phyloP scores from a whole-genome alignment of 257 asterid genomes.

The Plantago major region DNA sequence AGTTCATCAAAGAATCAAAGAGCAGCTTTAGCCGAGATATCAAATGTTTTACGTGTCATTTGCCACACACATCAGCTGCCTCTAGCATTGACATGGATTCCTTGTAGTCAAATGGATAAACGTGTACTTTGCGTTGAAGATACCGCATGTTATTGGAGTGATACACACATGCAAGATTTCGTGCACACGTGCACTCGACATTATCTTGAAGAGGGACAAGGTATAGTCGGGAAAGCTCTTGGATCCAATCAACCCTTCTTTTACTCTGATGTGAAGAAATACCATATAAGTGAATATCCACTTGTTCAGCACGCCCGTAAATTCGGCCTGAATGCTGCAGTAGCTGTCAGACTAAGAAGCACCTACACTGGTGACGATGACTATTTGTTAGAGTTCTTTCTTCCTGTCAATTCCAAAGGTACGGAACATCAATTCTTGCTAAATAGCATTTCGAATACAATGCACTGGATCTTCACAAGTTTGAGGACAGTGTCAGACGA shows the following conservation, averaged over 20 bases:
- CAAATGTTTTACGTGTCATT: slow-evolving; percentile 46
- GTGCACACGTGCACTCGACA: slow-evolving; percentile 55
- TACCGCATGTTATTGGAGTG: slow-evolving; percentile 45
- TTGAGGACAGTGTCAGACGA: slow-evolving; percentile 49
- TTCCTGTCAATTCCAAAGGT: slow-evolving; percentile 44
- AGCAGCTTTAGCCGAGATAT: slow-evolving; percentile 53
- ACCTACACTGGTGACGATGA: slow-evolving; percentile 49
- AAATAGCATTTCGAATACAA: slow-evolving; percentile 46
- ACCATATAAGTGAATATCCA: slow-evolving; percentile 63
- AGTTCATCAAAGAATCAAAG: slow-evolving; percentile 49
- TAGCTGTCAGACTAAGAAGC: slow-evolving; percentile 64
- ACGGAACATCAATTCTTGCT: slow-evolving; percentile 51
- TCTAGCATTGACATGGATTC: slow-evolving; percentile 74
- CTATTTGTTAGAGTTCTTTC: slow-evolving; percentile 71
- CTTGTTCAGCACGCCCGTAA: slow-evolving; percentile 84
- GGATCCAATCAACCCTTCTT: slow-evolving; percentile 59
- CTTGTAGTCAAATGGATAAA: slow-evolving; percentile 32
- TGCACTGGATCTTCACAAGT: slow-evolving; percentile 53
- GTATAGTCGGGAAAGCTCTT: slow-evolving; percentile 71
- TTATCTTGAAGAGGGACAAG: slow-evolving; percentile 70
- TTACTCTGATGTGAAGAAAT: slow-evolving; percentile 52
- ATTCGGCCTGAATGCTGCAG: slow-evolving; percentile 58
- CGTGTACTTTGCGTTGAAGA: slow-evolving; percentile 42
- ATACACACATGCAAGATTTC: slow-evolving; percentile 50
- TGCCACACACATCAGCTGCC: slow-evolving; percentile 65